Evolutionary conservation across 176 grass and related monocot genomes (phyloP).

Genomic region (Phoenix dactylifera): DNA sequence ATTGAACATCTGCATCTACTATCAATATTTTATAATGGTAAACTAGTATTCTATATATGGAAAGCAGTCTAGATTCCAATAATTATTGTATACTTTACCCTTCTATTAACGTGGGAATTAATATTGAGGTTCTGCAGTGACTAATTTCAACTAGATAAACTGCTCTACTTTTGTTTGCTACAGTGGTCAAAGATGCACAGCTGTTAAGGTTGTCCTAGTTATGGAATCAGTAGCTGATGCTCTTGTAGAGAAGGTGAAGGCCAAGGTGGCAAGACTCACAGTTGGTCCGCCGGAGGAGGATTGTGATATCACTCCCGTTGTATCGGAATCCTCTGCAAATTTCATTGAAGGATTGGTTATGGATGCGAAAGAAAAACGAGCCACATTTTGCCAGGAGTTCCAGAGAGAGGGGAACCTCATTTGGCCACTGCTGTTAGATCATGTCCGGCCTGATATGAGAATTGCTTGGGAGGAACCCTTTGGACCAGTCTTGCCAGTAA

Average conservation of each 20-base stretch:
- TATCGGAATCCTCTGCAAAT: conserved; percentile 98
- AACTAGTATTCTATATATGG: no score
- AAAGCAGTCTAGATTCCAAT: no score
- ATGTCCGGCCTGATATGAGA: conserved; percentile 90
- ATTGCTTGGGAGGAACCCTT: conserved; percentile 99
- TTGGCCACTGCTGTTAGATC: conserved; percentile 87
- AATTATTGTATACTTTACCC: no score
- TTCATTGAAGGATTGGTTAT: conserved; percentile 89
- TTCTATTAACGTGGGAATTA: no score
- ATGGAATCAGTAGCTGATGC: conserved; percentile 87
- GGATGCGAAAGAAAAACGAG: conserved; percentile 90
- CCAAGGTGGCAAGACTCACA: conserved; percentile 78
- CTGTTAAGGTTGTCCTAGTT: conserved; percentile 92
- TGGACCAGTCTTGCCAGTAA: conserved; percentile 82
- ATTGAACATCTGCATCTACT: no score
- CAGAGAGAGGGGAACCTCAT: conserved; percentile 91
- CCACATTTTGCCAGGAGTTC: conserved; percentile 85
- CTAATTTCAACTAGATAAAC: neutral
- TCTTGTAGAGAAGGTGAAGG: conserved; percentile 70
- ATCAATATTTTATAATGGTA: no score
- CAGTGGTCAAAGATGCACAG: conserved; percentile 96
- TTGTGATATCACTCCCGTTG: conserved; percentile 92
- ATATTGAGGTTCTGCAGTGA: no score
- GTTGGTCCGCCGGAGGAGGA: conserved; percentile 86
- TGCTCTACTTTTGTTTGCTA: neutral